A percentile compares a stretch with the other conserved stretches of the same genome.
phyloP scores from a whole-genome alignment of 495 filamentous ascomycete genomes.

The Aspergillus taichungensis region DNA sequence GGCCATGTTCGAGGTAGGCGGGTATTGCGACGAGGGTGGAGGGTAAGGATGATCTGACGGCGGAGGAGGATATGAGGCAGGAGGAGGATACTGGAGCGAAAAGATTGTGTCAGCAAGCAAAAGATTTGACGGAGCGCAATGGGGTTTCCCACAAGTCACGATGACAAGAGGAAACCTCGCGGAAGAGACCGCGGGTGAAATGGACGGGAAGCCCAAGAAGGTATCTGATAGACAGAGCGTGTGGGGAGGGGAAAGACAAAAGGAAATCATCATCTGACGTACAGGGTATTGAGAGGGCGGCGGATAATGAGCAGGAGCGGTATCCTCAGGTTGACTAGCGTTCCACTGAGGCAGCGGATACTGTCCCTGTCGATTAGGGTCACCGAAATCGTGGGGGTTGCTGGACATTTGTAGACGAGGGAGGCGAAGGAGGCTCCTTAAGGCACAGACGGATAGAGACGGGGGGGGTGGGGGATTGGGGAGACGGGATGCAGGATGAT shows the following conservation, averaged over 20 bases:
- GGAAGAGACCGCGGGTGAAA: no score
- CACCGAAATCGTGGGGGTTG: slow-evolving; percentile 32
- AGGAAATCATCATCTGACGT: slow-evolving; percentile 15
- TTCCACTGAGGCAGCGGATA: slow-evolving; percentile 42
- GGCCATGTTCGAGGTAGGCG: slow-evolving; percentile 33
- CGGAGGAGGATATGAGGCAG: slow-evolving; percentile 33
- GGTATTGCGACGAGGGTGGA: slow-evolving; percentile 24
- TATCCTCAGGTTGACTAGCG: slow-evolving; percentile 35
- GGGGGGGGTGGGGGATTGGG: slow-evolving; percentile 6
- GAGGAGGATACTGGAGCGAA: slow-evolving; percentile 26
- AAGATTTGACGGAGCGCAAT: slow-evolving; percentile 1
- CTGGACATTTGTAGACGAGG: slow-evolving; percentile 38
- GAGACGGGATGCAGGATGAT: slow-evolving; percentile 22
- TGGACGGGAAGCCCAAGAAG: background rate
- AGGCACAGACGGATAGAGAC: slow-evolving; percentile 5
- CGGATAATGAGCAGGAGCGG: slow-evolving; percentile 23
- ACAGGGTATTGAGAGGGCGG: slow-evolving; percentile 36
- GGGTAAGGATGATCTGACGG: slow-evolving; percentile 29
- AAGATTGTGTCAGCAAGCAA: slow-evolving; percentile 7
- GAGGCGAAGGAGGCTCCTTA: slow-evolving; percentile 14
- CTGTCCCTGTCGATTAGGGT: slow-evolving; percentile 36
- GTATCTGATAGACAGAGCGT: slow-evolving; percentile 3
- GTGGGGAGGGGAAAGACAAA: slow-evolving; percentile 6
- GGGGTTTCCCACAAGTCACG: background rate
- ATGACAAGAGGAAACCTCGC: no score